These are phyloP conservation scores for Coemansia sp. DNA, from an alignment of 192 early-diverging fungal species.

Conservation along the genomic window DNA sequence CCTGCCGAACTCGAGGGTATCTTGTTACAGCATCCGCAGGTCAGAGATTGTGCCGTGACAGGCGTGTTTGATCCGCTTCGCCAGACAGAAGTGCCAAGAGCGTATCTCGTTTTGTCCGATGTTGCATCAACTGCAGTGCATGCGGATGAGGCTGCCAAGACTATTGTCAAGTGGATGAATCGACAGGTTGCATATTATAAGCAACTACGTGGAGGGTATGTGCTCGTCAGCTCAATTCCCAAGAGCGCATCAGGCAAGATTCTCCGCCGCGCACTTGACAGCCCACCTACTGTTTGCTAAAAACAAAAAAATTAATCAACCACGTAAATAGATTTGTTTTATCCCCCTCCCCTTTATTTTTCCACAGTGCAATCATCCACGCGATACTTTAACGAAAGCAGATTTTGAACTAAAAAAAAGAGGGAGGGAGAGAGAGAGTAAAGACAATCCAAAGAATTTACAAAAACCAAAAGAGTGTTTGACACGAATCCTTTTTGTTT, in stretches of 20 bases:
- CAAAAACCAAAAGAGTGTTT: no score
- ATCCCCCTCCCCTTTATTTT: neutral
- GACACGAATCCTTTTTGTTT: no score
- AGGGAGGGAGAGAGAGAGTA: no score
- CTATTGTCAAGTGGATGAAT: constrained; percentile 62
- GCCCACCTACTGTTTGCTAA: neutral
- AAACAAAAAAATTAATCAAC: neutral
- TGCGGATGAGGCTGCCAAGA: constrained; percentile 32
- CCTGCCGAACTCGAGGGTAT: constrained; percentile 86
- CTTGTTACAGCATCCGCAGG: constrained; percentile 67
- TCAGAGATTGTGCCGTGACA: constrained; percentile 75
- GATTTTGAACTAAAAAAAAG: neutral
- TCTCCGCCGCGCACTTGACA: constrained; percentile 65
- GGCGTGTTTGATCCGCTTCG: constrained; percentile 63
- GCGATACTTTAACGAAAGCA: neutral
- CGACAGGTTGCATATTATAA: constrained; percentile 73
- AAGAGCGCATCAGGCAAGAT: constrained; percentile 85
- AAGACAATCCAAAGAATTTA: neutral
- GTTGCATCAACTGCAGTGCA: constrained; percentile 4
- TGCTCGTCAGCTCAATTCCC: constrained; percentile 71
- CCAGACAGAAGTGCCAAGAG: constrained; percentile 77
- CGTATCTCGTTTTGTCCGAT: constrained; percentile 66
- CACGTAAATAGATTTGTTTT: neutral
- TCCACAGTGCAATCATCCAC: neutral
- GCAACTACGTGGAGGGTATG: constrained; percentile 77